Evolutionary conservation across 768 basidiomycete species (phyloP), one percentile per base, ranked within the genome.

Genomic region (Hygrophorus russula): DNA sequence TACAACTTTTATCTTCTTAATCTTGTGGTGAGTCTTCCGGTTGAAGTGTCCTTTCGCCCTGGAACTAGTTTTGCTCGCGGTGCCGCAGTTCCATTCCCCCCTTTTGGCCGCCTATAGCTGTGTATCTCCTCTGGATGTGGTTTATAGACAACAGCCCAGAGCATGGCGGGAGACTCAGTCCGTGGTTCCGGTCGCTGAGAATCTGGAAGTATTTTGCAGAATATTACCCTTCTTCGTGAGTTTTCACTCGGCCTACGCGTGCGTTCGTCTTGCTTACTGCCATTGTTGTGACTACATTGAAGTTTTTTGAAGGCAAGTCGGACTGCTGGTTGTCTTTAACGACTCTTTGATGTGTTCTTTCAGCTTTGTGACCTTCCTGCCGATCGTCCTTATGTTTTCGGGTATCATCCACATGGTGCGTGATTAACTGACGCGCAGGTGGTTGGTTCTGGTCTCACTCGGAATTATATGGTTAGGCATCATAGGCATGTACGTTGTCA

Each of bases 371-470:
- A 94, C 50, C 71, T 99, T 17, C 91, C 94, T 0, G 68, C 94
- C 9, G 89, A 96, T 59, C 68, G 92, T 49, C 82, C 88, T 14
- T 99, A 99, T 63, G 75, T 99, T 11, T 99, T 99, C 62, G 96
- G 94, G 6, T 97, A 97, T 61, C 96, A 99, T 61, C 96, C 96
- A 13, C 96, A 99, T 62, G 96, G 93, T 82, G 47, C 1, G 40
- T 40, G 7, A 9, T 15, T 40, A 10, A 11, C 6, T 2, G 38
- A 31, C 13, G 11, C 9, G n/a, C 41, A 13, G 2, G 5, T 9
- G 17, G 34, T 3, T 27, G 36, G 15, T 14, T 32, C 11, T n/a
- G 13, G 46, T 29, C 15, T 47, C 3, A 28, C 20, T 18, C 10
- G 31, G 32, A 46, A 8, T 42, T 7, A 14, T 45, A 9, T 13